Percentiles rank a stretch among this genome's conserved stretches.
phyloP scores from a whole-genome alignment of 768 basidiomycete genomes.

The Leccinum olivaceopallidum region DNA sequence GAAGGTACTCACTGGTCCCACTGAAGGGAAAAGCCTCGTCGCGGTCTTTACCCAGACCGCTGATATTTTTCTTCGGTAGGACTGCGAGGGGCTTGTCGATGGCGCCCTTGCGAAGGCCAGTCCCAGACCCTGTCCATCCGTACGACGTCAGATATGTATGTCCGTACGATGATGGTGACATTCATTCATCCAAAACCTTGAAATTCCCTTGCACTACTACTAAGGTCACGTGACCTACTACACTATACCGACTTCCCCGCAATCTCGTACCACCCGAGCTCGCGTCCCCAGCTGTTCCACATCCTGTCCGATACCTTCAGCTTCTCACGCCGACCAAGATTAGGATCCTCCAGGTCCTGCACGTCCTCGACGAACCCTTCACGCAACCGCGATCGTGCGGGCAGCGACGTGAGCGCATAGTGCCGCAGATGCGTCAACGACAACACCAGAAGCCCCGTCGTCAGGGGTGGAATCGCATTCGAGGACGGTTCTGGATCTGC shows the following conservation, averaged over 20 bases:
- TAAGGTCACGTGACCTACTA: constrained; percentile 16
- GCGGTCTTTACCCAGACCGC: constrained; percentile 88
- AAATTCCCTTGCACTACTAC: no score
- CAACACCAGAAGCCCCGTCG: constrained; percentile 72
- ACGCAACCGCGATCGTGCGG: constrained; percentile 58
- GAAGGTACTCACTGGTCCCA: constrained; percentile 80
- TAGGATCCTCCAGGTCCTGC: constrained; percentile 75
- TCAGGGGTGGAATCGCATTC: constrained; percentile 46
- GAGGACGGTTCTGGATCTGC: constrained; percentile 8
- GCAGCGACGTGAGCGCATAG: constrained; percentile 60
- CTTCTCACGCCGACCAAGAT: constrained; percentile 68
- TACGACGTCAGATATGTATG: constrained; percentile 73
- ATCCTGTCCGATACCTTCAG: constrained; percentile 78
- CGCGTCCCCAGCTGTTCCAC: constrained; percentile 83
- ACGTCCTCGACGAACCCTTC: constrained; percentile 87
- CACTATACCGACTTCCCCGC: constrained; percentile 12
- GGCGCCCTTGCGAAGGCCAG: constrained; percentile 81
- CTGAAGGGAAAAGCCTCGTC: constrained; percentile 96
- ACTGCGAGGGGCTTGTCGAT: constrained; percentile 75
- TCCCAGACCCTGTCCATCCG: constrained; percentile 88
- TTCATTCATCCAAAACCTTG: neutral
- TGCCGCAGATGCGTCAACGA: constrained; percentile 65
- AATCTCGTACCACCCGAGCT: constrained; percentile 58
- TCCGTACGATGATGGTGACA: constrained; percentile 35
- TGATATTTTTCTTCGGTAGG: constrained; percentile 81